phyloP scores from a whole-genome alignment of 2,329 filamentous ascomycete species.

The Neospermospora avenae region DNA sequence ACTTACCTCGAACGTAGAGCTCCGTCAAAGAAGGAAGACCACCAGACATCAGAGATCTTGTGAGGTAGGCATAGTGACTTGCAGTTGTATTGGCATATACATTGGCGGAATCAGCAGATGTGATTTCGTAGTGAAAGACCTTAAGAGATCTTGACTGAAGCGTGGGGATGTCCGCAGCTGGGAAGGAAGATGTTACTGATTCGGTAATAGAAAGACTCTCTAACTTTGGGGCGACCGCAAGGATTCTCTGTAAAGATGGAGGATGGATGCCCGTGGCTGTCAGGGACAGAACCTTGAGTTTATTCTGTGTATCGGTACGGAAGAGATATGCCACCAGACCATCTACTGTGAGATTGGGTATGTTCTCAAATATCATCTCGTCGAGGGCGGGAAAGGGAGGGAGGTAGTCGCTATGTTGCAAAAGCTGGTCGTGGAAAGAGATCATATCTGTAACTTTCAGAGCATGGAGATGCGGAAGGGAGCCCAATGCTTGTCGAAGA shows the following conservation, averaged over 20 bases:
- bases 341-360: constrained; percentile 65
- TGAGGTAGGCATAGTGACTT: constrained; percentile 81
- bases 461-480: constrained; percentile 65
- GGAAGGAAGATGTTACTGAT: constrained; percentile 54
- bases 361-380: constrained; percentile 69
- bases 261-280: constrained; percentile 66
- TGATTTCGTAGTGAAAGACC: constrained; percentile 81
- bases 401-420: constrained; percentile 61
- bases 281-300: constrained; percentile 67
- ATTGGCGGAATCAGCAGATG: constrained; percentile 52
- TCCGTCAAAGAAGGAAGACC: constrained; percentile 69
- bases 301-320: constrained; percentile 53
- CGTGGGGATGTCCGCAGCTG: constrained; percentile 54
- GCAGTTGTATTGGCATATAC: constrained; percentile 53
- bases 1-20: constrained; percentile 68
- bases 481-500: constrained; percentile 67
- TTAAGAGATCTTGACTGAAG: constrained; percentile 66
- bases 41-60: constrained; percentile 74
- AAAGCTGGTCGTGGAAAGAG: constrained; percentile 73
- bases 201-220: constrained; percentile 50
- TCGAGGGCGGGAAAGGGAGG: constrained; percentile 73
- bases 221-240: constrained; percentile 41
- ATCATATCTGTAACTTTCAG: constrained; percentile 69
- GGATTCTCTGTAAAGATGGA: constrained; percentile 41
- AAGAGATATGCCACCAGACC: constrained; percentile 69